phyloP scores from a whole-genome alignment of 2,329 filamentous ascomycete genomes.

The Mycogone perniciosa region DNA sequence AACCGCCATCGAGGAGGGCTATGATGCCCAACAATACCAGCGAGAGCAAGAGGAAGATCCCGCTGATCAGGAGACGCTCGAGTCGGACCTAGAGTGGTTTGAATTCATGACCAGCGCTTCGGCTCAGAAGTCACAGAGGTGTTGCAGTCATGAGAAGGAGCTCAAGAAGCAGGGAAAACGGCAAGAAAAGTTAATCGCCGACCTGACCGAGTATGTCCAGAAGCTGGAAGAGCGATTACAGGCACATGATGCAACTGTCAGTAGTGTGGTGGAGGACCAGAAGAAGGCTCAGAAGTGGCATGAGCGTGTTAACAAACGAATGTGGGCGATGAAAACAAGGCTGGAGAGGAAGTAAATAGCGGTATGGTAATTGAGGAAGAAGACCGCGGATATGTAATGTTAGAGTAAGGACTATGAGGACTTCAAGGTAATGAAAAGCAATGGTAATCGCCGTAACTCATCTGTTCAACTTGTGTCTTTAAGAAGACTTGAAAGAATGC shows the following conservation, averaged over 20 bases:
- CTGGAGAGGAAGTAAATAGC: neutral
- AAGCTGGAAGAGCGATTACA: neutral
- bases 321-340: neutral
- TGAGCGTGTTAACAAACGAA: neutral
- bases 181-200: neutral
- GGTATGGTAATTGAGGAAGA: neutral
- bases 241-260: neutral
- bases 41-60: conserved; percentile 6
- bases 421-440: no score
- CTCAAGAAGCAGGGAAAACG: neutral
- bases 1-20: neutral
- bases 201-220: neutral
- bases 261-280: neutral
- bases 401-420: no score
- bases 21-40: neutral
- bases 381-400: no score
- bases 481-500: no score
- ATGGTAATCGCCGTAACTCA: no score
- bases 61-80: neutral
- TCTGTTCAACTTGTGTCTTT: no score
- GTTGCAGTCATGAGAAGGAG: neutral
- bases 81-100: neutral
- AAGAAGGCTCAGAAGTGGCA: neutral
- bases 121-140: neutral
- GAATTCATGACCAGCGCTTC: neutral